Evolutionary conservation across 192 early-diverging fungal species (phyloP).

Genomic region (Dissophora globulifera): DNA sequence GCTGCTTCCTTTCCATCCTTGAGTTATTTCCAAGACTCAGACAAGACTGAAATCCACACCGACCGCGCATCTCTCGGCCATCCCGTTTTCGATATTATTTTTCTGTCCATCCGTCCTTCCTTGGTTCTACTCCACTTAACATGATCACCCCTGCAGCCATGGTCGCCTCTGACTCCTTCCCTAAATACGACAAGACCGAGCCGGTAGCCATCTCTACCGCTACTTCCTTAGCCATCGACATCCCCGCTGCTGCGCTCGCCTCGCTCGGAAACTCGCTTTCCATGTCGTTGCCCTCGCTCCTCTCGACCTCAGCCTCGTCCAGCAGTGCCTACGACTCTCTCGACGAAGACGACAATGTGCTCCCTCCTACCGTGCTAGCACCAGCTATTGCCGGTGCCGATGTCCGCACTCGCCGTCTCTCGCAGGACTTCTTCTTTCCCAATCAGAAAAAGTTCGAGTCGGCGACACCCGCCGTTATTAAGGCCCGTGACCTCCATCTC

Average conservation of each 20-base stretch:
- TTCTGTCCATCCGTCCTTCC: neutral
- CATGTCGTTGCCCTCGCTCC: conserved; percentile 32
- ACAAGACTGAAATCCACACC: too few relatives aligned
- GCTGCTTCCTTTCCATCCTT: too few relatives aligned
- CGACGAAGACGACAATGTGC: neutral
- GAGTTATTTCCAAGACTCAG: too few relatives aligned
- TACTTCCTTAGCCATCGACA: conserved; percentile 24
- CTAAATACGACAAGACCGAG: conserved; percentile 26
- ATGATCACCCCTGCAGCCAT: conserved; percentile 8
- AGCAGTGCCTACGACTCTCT: conserved; percentile 11
- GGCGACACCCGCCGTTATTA: conserved; percentile 11
- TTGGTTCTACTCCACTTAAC: neutral
- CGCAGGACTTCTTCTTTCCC: conserved; percentile 49
- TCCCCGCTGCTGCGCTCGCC: conserved; percentile 19
- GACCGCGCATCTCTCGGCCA: too few relatives aligned
- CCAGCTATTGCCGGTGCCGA: neutral
- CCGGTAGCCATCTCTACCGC: conserved; percentile 4
- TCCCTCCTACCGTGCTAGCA: too few relatives aligned
- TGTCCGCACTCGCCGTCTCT: conserved; percentile 7
- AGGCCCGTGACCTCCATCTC: conserved; percentile 22
- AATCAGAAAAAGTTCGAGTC: conserved; percentile 31
- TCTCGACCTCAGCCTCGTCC: conserved; percentile 38
- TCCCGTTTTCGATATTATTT: too few relatives aligned
- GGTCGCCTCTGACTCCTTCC: conserved; percentile 18
- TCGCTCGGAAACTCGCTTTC: too few relatives aligned